Evolutionary conservation across 495 filamentous ascomycete species (phyloP).

Genomic region (Podospora appendiculata): DNA sequence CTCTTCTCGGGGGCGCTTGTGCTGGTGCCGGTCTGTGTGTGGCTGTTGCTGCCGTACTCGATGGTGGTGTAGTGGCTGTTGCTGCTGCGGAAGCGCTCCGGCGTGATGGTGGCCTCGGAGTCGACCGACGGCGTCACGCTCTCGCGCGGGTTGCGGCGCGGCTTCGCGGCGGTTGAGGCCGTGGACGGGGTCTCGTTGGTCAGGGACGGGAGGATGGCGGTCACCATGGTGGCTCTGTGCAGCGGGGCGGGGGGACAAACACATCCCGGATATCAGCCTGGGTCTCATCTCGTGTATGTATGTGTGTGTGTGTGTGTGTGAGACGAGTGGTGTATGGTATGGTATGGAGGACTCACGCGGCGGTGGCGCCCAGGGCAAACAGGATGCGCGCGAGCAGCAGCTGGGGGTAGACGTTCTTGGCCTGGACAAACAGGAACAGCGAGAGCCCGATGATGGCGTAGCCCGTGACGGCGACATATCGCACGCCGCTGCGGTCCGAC

Average conservation of each 20-base stretch:
- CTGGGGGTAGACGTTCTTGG: constrained; percentile 81
- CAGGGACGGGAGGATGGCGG: constrained; percentile 83
- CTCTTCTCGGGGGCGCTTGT: background rate
- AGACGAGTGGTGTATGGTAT: too few relatives aligned
- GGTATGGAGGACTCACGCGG: constrained; percentile 46
- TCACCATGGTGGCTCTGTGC: constrained; percentile 92
- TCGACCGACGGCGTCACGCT: constrained; percentile 47
- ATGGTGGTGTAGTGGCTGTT: constrained; percentile 6
- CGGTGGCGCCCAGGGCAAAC: constrained; percentile 86
- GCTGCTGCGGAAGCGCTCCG: constrained; percentile 34
- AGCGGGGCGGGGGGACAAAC: too few relatives aligned
- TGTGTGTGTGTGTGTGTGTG: background rate
- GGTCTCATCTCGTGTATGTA: constrained; percentile 1
- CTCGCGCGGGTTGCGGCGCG: constrained; percentile 5
- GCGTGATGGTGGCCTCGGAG: constrained; percentile 58
- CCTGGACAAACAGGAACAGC: constrained; percentile 75
- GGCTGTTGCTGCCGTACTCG: background rate
- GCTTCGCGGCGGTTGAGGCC: background rate
- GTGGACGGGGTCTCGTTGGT: constrained; percentile 40
- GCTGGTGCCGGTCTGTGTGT: background rate
- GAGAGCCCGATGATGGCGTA: constrained; percentile 72
- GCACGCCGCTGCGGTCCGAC: constrained; percentile 83
- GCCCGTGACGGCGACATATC: constrained; percentile 69
- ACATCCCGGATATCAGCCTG: background rate
- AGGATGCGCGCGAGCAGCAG: constrained; percentile 76